Evolutionary conservation across 2,329 filamentous ascomycete genomes (phyloP), one percentile per base, ranked within the genome.

Genomic region (Talaromyces albobiverticillius): DNA sequence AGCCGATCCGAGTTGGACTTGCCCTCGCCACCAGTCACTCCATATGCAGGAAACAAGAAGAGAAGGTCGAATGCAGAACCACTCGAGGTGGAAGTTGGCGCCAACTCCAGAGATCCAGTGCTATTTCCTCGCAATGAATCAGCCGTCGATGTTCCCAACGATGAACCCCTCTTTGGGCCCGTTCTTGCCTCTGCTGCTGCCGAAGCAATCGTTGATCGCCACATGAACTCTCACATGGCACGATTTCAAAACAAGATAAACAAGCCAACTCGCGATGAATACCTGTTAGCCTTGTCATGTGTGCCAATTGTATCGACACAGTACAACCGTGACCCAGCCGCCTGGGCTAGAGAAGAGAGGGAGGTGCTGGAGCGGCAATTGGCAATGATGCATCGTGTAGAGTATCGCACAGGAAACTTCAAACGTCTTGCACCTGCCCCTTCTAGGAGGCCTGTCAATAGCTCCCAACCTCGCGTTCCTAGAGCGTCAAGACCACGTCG

Each of bases 1-100:
- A 71, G 68, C 55, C 70, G 71, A 58, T 74, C 68, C 43, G 70
- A 75, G 59, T 70, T 74, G 66, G 68, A 75, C 60, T 59, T 76
- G 51, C 73, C 72, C 32, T 77, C 74, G 59, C 74, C 74, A 62
- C 74, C 74, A 34, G 71, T 76, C 38, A 76, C 74, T 42, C 74
- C 74, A 13, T 74, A 72, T 56, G 67, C 70, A 31, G 69, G 66
- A 41, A 68, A 67, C 58, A 76, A 75, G 60, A 74, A 73, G 57
- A 62, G 64, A 54, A 67, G 62, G 49, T 65, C 67, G 11, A 64
- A 64, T 51, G 60, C 65, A 40, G 70, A 74, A 26, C 67, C 67
- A 20, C 62, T 67, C 40, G 68, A 52, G 23, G 68, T 53, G 60
- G 68, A 71, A 57, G 53, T 50, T 14, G 47, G 56, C 18, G 54